Percentiles rank a stretch among this genome's conserved stretches.
Evolutionary conservation across 768 basidiomycete genomes (phyloP).

Genomic region (Gyrodon lividus): DNA sequence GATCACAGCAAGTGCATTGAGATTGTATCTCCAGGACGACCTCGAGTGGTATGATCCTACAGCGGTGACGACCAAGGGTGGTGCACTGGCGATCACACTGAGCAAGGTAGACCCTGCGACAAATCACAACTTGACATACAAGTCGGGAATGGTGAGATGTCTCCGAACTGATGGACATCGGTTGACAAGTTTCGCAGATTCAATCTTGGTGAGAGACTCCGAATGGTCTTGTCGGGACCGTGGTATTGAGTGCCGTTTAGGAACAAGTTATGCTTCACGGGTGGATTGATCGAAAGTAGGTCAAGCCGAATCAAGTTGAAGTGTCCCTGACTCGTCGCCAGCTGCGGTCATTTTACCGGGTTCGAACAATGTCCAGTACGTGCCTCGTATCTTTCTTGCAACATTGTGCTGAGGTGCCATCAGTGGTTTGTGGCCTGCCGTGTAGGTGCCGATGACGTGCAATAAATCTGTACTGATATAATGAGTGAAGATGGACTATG

Average conservation of each 20-base stretch:
- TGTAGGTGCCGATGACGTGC: constrained; percentile 26
- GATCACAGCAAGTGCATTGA: too few relatives aligned
- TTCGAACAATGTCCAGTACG: constrained; percentile 36
- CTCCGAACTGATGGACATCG: constrained; percentile 27
- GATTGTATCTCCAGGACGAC: constrained; percentile 26
- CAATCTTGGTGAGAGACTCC: constrained; percentile 27
- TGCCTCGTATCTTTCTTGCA: not conserved
- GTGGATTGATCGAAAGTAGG: constrained; percentile 61
- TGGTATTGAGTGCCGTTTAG: constrained; percentile 17
- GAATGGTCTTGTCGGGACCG: not conserved
- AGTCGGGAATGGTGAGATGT: constrained; percentile 36
- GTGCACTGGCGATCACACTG: constrained; percentile 50
- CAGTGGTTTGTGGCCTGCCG: constrained; percentile 49
- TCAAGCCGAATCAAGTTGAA: not conserved
- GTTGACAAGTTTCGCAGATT: constrained; percentile 20
- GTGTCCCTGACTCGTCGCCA: constrained; percentile 14
- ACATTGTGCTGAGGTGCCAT: constrained; percentile 8
- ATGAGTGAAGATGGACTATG: constrained; percentile 47
- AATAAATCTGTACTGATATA: constrained; percentile 5
- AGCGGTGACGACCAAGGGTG: constrained; percentile 49
- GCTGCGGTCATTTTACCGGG: constrained; percentile 43
- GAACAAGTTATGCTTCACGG: constrained; percentile 82
- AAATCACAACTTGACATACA: constrained; percentile 51
- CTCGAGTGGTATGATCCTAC: constrained; percentile 62
- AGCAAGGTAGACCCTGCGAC: constrained; percentile 37